Evolutionary conservation across 768 basidiomycete genomes (phyloP).

Genomic region (Termitomyces sp.): DNA sequence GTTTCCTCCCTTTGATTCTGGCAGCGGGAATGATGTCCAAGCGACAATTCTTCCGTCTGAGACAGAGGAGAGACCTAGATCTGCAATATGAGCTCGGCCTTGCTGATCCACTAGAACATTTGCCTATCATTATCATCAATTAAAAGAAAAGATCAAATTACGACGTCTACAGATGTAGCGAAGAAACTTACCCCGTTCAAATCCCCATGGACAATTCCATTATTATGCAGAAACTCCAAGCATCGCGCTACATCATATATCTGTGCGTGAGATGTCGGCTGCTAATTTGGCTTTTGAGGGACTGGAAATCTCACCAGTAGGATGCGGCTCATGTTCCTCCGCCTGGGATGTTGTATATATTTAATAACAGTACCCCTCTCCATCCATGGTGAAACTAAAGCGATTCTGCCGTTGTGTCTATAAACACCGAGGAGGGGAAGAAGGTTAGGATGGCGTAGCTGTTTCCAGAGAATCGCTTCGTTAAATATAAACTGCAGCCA

Average conservation of each 20-base stretch:
- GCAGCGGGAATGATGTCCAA: conserved; percentile 8
- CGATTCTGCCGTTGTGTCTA: neutral
- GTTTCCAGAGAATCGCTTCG: neutral
- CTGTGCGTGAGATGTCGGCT: conserved; percentile 7
- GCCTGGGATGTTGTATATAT: neutral
- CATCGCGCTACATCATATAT: conserved; percentile 25
- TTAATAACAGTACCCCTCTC: neutral
- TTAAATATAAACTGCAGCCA: neutral
- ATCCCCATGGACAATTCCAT: conserved; percentile 36
- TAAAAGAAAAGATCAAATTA: neutral
- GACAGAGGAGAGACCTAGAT: conserved; percentile 2
- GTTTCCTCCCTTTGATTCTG: neutral
- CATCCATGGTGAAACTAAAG: neutral
- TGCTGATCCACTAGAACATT: conserved; percentile 17
- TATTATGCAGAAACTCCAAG: conserved; percentile 25
- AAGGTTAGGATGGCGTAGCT: neutral
- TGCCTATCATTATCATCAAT: conserved; percentile 3
- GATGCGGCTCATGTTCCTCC: neutral
- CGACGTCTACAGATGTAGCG: neutral
- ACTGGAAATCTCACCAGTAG: neutral
- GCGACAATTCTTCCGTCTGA: conserved; percentile 7
- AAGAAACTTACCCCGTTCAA: conserved; percentile 30
- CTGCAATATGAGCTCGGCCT: conserved; percentile 13
- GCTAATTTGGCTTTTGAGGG: neutral
- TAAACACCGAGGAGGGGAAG: conserved; percentile 2